Base-by-base conservation (phyloP, 2,329 filamentous ascomycete genomes). In the Neurospora crassa region DNA sequence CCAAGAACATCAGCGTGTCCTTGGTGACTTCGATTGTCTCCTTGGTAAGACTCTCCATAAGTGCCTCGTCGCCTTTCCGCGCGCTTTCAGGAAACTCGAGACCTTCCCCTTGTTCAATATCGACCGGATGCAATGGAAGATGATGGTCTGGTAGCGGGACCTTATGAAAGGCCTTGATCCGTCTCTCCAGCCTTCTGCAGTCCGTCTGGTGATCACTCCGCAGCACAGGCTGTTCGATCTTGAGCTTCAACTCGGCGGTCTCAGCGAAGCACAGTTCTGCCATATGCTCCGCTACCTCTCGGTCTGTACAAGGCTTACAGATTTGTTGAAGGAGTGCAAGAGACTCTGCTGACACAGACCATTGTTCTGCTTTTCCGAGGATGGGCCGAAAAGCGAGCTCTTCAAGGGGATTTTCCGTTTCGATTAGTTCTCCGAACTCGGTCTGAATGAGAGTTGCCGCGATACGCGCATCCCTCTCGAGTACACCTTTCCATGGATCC, bases 171-270 rank as follows among this genome's bases (percentile, higher is more conserved):
- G 40, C 43, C 47, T 53, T 45, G 0, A 78, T 45, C n/a, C 70
- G 69, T 5, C 70, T 71, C 14, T 68, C 20, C 8, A 76, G 71
- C 5, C 70, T 69, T 29, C 71, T 74, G 67, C 76, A 74, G 59
- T 78, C 76, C 12, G 67, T 53, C 1, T 69, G 70, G 69, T 78
- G 75, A 67, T 79, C 76, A n/a, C 74, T 77, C 14, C 74, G 73
- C 14, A 79, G 76, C 0, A 72, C 42, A 0, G 77, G 77, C 5
- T 72, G 34, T 14, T 79, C 77, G 2, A 78, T 14, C 53, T 77
- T 78, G 14, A 75, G 53, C 20, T 69, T 74, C 24, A 42, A 67
- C 12, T 45, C 67, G 2, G n/a, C 3, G 7, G 71, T 71, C 20
- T 70, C 69, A 8, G 43, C 4, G 18, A 72, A 71, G 67, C 71